These are phyloP conservation scores for Debaryomyces sp. DNA, from an alignment of 1,139 yeast genomes.

Conservation along the genomic window DNA sequence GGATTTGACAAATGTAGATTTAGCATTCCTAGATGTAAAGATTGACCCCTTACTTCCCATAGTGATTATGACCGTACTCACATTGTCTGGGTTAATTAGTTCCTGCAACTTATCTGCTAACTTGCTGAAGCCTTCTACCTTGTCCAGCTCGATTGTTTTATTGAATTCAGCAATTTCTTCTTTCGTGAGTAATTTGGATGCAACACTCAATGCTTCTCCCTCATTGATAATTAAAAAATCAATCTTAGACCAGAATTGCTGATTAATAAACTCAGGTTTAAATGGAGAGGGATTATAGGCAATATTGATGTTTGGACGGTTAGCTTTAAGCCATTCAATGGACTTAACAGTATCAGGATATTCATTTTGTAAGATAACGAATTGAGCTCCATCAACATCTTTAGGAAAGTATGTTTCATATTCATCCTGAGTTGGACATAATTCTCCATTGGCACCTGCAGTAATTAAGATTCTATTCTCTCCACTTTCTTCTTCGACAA, in stretches of 20 bases:
- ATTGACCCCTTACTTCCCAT: slow-evolving; percentile 77
- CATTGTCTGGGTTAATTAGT: slow-evolving; percentile 35
- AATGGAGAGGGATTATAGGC: slow-evolving; percentile 94
- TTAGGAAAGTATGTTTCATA: slow-evolving; percentile 40
- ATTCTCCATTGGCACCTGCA: slow-evolving; percentile 81
- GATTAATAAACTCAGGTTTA: slow-evolving; percentile 38
- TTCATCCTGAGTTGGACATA: slow-evolving; percentile 50
- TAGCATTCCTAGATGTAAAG: slow-evolving; percentile 32
- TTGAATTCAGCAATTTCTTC: slow-evolving; percentile 23
- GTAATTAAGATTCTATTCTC: slow-evolving; percentile 87
- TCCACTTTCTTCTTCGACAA: slow-evolving; percentile 68
- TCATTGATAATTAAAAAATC: slow-evolving; percentile 82
- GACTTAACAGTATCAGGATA: slow-evolving; percentile 61
- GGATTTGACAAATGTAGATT: slow-evolving; percentile 33
- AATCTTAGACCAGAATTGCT: slow-evolving; percentile 47
- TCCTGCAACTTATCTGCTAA: slow-evolving; percentile 38
- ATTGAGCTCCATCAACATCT: slow-evolving; percentile 25
- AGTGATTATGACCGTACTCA: slow-evolving; percentile 65
- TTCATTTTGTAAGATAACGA: slow-evolving; percentile 72
- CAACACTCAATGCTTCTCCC: slow-evolving; percentile 66
- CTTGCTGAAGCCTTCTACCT: slow-evolving; percentile 34
- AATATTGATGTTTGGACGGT: slow-evolving; percentile 49
- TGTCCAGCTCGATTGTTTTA: slow-evolving; percentile 21
- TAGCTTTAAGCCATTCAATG: slow-evolving; percentile 55
- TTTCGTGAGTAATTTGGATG: slow-evolving; percentile 20